phyloP scores from a whole-genome alignment of 2,329 filamentous ascomycete genomes.

The Xylaria sp. region DNA sequence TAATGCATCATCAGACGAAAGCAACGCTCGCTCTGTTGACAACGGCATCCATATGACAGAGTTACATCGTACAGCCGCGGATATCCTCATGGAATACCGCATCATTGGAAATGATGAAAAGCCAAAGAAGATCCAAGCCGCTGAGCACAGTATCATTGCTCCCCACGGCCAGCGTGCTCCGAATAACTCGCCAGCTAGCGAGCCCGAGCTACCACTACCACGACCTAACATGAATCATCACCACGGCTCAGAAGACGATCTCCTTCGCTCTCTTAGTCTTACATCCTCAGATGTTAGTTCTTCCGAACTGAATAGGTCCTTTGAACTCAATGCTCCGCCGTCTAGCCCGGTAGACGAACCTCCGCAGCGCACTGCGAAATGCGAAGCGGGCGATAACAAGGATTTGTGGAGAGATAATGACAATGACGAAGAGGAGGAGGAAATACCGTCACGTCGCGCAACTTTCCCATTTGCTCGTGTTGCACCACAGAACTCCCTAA shows the following conservation, averaged over 20 bases:
- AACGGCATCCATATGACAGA: background rate
- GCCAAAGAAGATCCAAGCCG: background rate
- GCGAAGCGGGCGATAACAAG: conserved; percentile 3
- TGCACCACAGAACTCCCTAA: background rate
- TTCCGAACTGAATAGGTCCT: no score
- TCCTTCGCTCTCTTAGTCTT: background rate
- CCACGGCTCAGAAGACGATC: background rate
- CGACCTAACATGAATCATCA: background rate
- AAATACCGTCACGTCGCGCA: background rate
- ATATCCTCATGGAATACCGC: background rate
- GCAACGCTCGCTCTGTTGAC: background rate
- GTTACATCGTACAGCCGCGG: background rate
- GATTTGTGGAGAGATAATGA: conserved; percentile 10
- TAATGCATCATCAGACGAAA: background rate
- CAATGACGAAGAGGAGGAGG: background rate
- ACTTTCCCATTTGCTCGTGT: background rate
- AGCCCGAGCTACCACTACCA: no score
- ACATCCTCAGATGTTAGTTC: background rate
- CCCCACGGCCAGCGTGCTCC: background rate
- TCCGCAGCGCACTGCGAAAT: background rate
- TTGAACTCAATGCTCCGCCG: background rate
- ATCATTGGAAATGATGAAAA: background rate
- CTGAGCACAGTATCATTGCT: background rate
- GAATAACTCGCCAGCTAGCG: background rate
- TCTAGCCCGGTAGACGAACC: background rate